phyloP scores from a whole-genome alignment of 1,139 yeast species.

The Sugiyamaella sp. region DNA sequence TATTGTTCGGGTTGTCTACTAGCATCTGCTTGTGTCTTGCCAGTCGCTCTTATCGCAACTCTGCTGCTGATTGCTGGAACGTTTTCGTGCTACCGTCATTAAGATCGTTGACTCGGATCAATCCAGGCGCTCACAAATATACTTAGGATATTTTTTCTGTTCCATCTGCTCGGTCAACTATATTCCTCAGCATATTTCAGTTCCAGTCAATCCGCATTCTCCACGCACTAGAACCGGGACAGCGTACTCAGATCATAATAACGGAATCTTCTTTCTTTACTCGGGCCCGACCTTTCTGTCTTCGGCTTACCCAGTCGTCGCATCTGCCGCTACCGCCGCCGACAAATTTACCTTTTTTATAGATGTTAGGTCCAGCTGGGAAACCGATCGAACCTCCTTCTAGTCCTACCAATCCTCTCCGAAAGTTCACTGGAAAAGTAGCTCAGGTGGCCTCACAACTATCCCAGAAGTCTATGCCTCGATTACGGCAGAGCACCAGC shows the following conservation, averaged over 20 bases:
- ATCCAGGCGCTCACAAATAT: no score
- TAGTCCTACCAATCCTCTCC: constrained; percentile 15
- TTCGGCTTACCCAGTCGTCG: neutral
- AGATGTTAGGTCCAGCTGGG: constrained; percentile 18
- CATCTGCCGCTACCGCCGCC: neutral
- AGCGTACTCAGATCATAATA: no score
- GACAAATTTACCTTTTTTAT: neutral
- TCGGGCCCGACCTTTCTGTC: neutral
- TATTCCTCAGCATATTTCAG: neutral
- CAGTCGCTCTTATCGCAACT: no score
- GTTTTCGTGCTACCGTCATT: no score
- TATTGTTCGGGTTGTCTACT: neutral
- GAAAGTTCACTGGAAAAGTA: constrained; percentile 19
- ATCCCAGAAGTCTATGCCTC: constrained; percentile 16
- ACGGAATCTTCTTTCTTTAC: no score
- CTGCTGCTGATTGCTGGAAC: no score
- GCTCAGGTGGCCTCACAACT: constrained; percentile 16
- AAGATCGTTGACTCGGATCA: constrained; percentile 1
- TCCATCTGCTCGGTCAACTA: neutral
- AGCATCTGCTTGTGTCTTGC: neutral
- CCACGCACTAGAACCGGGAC: neutral
- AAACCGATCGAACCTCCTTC: constrained; percentile 18
- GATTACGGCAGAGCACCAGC: constrained; percentile 12
- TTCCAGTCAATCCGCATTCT: neutral
- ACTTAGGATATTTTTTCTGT: neutral